Conservation (phyloP, 345 rosid genomes). For the Boechera retrofracta region DNA sequence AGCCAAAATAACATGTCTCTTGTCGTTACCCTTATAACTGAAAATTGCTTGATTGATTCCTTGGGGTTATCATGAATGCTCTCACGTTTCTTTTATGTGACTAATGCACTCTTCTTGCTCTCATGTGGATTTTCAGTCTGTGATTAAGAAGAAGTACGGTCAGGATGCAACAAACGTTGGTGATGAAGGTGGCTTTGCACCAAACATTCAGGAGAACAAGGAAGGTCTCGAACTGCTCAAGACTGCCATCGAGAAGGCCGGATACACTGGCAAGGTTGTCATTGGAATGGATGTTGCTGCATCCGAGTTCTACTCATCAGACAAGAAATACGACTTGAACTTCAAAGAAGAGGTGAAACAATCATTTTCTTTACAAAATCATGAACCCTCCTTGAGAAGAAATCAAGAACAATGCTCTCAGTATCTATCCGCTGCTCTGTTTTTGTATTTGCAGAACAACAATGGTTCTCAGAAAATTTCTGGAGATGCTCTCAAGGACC, state of each 20-base stretch:
- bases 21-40: background rate
- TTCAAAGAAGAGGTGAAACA: constrained; percentile 76
- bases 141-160: constrained; percentile 71
- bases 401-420: constrained; percentile 9
- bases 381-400: background rate
- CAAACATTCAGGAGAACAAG: constrained; percentile 98
- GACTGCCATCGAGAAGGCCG: constrained; percentile 90
- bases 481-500: constrained; percentile 80
- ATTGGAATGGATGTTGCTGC: constrained; percentile 99
- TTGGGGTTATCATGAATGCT: background rate
- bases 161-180: constrained; percentile 99
- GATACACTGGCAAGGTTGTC: constrained; percentile 88
- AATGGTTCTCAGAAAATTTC: constrained; percentile 87
- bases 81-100: background rate
- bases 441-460: constrained; percentile 59
- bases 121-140: constrained; percentile 29
- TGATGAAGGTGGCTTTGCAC: constrained; percentile 99
- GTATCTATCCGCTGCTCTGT: background rate
- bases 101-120: background rate
- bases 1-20: background rate
- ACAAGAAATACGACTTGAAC: constrained; percentile 82
- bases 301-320: constrained; percentile 80
- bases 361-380: background rate
- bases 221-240: constrained; percentile 96
- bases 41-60: background rate